phyloP scores from a whole-genome alignment of 495 filamentous ascomycete genomes.

The Tetracladium setigerum region DNA sequence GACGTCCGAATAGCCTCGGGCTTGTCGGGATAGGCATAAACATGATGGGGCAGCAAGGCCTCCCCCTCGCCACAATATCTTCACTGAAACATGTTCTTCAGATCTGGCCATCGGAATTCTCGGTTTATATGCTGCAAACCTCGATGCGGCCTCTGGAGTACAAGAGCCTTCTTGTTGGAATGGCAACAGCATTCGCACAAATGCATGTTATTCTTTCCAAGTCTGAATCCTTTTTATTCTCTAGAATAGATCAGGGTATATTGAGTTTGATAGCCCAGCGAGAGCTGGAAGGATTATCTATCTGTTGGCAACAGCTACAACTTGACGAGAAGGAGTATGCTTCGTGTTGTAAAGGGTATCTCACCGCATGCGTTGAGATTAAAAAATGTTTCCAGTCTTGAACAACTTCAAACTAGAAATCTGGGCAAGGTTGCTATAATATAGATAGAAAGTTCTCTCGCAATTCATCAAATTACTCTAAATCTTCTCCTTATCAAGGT shows the following conservation, averaged over 20 bases:
- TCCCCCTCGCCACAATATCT: background rate
- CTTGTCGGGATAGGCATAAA: conserved; percentile 10
- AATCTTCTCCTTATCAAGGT: too few species aligned
- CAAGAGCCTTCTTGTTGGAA: conserved; percentile 6
- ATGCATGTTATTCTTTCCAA: conserved; percentile 1
- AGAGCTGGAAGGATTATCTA: conserved; percentile 7
- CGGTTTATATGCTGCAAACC: conserved; percentile 6
- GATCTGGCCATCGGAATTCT: conserved; percentile 1
- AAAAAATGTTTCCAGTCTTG: conserved; percentile 11
- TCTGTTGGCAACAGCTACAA: conserved; percentile 5
- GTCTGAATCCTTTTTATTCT: conserved; percentile 1
- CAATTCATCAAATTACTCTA: too few species aligned
- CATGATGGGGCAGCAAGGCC: background rate
- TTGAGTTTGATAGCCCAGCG: conserved; percentile 3
- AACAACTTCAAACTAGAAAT: too few species aligned
- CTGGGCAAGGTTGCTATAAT: too few species aligned
- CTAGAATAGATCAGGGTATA: background rate
- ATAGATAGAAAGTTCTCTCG: too few species aligned
- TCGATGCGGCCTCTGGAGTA: conserved; percentile 6
- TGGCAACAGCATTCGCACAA: conserved; percentile 8
- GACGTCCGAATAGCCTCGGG: conserved; percentile 8
- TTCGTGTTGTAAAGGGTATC: conserved; percentile 7
- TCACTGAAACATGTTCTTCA: conserved; percentile 6
- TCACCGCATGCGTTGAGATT: conserved; percentile 3
- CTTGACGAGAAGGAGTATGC: conserved; percentile 1